phyloP scores from a whole-genome alignment of 805 yeast species.

The Maudiozyma saulgeensis region DNA sequence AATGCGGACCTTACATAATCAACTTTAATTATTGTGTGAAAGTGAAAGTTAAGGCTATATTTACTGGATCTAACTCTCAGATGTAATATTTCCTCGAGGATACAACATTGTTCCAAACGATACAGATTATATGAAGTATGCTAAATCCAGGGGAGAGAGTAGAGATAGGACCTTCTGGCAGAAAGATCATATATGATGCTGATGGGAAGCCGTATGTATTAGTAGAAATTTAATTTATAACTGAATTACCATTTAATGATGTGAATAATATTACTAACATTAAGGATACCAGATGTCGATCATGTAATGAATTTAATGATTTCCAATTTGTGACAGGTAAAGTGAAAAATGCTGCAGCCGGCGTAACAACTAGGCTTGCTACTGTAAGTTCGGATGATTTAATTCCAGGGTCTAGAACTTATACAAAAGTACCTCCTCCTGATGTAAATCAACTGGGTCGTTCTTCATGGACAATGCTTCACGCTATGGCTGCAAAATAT shows the following conservation, averaged over 20 bases:
- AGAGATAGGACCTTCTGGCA: constrained; percentile 48
- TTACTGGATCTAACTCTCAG: no score
- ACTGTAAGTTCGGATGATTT: constrained; percentile 5
- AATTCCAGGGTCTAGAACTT: constrained; percentile 23
- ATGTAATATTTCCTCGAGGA: no score
- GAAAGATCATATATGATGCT: constrained; percentile 64
- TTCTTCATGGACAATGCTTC: constrained; percentile 88
- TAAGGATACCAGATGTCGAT: constrained; percentile 52
- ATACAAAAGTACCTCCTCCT: constrained; percentile 62
- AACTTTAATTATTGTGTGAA: no score
- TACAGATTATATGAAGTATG: neutral
- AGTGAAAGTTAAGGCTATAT: no score
- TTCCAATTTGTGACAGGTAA: constrained; percentile 53
- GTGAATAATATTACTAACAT: neutral
- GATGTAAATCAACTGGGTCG: constrained; percentile 74
- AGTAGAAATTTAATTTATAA: no score
- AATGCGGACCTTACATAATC: no score
- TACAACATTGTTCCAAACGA: no score
- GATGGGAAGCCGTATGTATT: constrained; percentile 85
- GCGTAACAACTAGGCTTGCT: neutral
- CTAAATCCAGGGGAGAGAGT: constrained; percentile 26
- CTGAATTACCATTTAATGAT: no score
- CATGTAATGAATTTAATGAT: constrained; percentile 77
- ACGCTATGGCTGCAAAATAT: constrained; percentile 80
- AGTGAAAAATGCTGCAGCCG: constrained; percentile 1